Conservation (phyloP, 2,329 filamentous ascomycete genomes). For the Phialophora chinensis region DNA sequence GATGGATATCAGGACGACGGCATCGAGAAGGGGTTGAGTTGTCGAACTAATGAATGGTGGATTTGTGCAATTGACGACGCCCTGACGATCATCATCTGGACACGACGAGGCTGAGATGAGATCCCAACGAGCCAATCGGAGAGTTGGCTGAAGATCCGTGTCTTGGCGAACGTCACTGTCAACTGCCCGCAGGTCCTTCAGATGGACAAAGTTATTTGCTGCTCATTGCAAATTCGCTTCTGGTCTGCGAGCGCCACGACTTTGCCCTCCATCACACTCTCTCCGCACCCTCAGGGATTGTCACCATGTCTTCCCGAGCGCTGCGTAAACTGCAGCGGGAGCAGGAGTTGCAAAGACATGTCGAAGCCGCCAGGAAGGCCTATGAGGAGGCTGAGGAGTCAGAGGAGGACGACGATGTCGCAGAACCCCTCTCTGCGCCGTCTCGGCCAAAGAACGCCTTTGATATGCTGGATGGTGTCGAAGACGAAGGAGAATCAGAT, state of each 20-base stretch:
- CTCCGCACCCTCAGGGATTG: background rate
- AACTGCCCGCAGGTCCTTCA: background rate
- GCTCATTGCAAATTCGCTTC: background rate
- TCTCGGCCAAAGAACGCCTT: conserved; percentile 52
- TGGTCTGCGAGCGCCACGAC: background rate
- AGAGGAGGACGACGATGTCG: conserved; percentile 49
- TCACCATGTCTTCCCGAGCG: conserved; percentile 68
- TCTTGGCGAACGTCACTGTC: background rate
- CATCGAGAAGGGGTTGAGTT: conserved; percentile 11
- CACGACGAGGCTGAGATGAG: background rate
- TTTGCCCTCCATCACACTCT: background rate
- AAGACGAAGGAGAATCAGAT: conserved; percentile 47
- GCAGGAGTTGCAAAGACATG: conserved; percentile 62
- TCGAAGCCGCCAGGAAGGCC: conserved; percentile 47
- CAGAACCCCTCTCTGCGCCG: conserved; percentile 23
- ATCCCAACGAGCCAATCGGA: background rate
- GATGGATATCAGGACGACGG: conserved; percentile 20
- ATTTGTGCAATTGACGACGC: background rate
- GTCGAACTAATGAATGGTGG: background rate
- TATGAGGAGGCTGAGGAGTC: conserved; percentile 47
- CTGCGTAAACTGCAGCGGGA: conserved; percentile 68
- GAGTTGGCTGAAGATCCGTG: background rate
- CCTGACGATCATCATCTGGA: background rate
- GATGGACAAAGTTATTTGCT: background rate
- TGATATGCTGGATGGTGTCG: conserved; percentile 57